phyloP scores from a whole-genome alignment of 192 early-diverging fungal genomes.

The Phlyctochytrium arcticum region DNA sequence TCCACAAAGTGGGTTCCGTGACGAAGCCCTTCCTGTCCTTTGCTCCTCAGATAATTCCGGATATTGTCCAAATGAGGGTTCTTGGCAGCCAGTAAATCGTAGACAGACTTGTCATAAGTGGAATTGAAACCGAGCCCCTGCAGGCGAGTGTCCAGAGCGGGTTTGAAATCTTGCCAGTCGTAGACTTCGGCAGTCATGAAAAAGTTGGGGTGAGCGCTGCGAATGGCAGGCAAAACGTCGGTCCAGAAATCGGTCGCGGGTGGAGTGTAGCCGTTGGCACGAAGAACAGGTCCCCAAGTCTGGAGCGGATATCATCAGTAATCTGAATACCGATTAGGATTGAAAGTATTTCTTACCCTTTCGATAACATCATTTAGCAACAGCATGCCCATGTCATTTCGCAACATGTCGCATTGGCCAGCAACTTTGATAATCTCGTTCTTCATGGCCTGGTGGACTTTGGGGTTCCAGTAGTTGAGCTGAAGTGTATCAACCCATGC shows the following conservation, averaged over 20 bases:
- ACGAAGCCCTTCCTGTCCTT: neutral
- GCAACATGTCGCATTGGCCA: neutral
- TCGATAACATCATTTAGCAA: neutral
- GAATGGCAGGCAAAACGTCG: neutral
- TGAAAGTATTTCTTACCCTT: neutral
- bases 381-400: constrained; percentile 2
- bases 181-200: constrained; percentile 2
- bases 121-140: neutral
- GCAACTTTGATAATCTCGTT: neutral
- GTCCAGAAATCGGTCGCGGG: neutral
- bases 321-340: no score
- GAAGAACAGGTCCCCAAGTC: neutral
- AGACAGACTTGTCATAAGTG: neutral
- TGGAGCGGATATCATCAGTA: no score
- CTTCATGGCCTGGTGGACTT: neutral
- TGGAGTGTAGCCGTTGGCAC: neutral
- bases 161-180: neutral
- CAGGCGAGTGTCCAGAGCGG: neutral
- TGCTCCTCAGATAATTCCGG: neutral
- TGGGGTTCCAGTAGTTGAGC: constrained; percentile 3
- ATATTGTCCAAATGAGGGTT: constrained; percentile 5
- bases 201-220: neutral
- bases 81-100: neutral
- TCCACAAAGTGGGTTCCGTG: neutral
- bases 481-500: neutral